phyloP scores from a whole-genome alignment of 139 green algal genomes.

The Ulvella scutata region DNA sequence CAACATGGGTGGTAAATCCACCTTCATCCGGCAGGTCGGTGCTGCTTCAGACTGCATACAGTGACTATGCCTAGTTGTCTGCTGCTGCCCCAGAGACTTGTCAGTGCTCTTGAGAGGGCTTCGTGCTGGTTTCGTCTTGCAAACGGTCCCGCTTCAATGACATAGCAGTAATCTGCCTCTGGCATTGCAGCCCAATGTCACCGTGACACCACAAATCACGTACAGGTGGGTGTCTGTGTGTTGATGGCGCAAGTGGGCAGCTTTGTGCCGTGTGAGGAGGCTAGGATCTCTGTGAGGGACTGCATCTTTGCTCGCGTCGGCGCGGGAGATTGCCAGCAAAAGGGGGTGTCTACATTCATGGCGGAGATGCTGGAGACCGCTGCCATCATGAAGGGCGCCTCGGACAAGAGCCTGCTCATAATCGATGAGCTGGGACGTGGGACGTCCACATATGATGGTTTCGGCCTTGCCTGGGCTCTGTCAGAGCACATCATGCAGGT shows the following conservation, averaged over 20 bases:
- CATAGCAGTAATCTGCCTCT: too few relatives aligned
- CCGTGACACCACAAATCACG: too few relatives aligned
- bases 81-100: too few relatives aligned
- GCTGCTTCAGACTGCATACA: neutral
- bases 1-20: conserved; percentile 99
- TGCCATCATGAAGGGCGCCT: conserved; percentile 58
- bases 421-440: conserved; percentile 94
- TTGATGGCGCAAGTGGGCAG: conserved; percentile 84
- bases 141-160: too few relatives aligned
- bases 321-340: conserved; percentile 85
- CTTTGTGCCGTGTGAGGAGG: conserved; percentile 78
- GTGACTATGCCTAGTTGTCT: too few relatives aligned
- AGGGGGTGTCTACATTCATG: conserved; percentile 97
- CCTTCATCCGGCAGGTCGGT: conserved; percentile 87
- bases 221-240: conserved; percentile 68
- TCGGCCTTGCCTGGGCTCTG: conserved; percentile 94
- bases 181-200: too few relatives aligned
- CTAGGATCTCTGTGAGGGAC: conserved; percentile 74
- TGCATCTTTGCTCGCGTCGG: conserved; percentile 91
- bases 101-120: too few relatives aligned
- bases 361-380: conserved; percentile 95
- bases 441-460: conserved; percentile 92
- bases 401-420: conserved; percentile 60
- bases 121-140: too few relatives aligned
- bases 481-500: conserved; percentile 73